phyloP scores from a whole-genome alignment of 768 basidiomycete species.

The Kwoniella dejecticola region DNA sequence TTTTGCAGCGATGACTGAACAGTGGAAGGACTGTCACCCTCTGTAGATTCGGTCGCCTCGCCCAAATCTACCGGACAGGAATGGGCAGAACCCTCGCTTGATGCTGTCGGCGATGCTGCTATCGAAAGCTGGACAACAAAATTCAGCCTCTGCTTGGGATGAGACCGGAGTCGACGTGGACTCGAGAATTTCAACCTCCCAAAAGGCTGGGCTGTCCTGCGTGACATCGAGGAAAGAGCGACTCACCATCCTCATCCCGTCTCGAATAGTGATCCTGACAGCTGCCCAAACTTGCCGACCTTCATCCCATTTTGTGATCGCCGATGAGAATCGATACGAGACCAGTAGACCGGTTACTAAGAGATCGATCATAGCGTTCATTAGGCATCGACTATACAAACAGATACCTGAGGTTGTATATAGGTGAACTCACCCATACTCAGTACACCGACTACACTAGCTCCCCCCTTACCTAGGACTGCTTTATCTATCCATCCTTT shows the following conservation, averaged over 20 bases:
- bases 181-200: too few relatives aligned
- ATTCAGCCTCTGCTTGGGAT: too few relatives aligned
- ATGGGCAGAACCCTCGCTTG: background rate
- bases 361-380: too few relatives aligned
- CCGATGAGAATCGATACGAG: slow-evolving; percentile 49
- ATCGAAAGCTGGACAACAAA: background rate
- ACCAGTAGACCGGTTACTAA: slow-evolving; percentile 52
- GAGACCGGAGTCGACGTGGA: too few relatives aligned
- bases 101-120: background rate
- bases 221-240: too few relatives aligned
- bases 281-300: slow-evolving; percentile 53
- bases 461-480: slow-evolving; percentile 37
- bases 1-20: too few relatives aligned
- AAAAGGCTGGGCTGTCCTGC: too few relatives aligned
- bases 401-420: background rate
- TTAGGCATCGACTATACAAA: background rate
- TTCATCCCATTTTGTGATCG: slow-evolving; percentile 52
- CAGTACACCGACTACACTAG: slow-evolving; percentile 43
- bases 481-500: slow-evolving; percentile 30
- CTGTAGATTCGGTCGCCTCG: background rate
- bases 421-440: slow-evolving; percentile 45
- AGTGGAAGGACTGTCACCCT: background rate
- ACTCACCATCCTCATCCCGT: slow-evolving; percentile 51
- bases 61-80: slow-evolving; percentile 25
- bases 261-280: slow-evolving; percentile 40